A percentile compares a stretch with the other conserved stretches of the same genome.
Evolutionary conservation across 2,329 filamentous ascomycete species (phyloP).

Genomic region (Amauroascus verrucosus): DNA sequence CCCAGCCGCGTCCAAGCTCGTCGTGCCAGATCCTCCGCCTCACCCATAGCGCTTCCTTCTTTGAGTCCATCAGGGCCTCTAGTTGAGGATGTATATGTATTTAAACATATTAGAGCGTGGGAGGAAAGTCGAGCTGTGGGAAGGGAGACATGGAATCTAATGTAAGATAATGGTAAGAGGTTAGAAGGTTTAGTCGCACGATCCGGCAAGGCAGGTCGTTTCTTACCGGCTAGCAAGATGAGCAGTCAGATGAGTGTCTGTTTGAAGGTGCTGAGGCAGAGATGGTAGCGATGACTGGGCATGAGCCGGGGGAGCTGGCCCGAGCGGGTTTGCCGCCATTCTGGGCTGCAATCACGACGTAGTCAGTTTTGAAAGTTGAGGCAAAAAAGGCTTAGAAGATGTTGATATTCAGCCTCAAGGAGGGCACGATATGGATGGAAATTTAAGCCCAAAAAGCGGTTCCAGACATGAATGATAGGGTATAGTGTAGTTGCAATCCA

Average conservation of each 20-base stretch:
- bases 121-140: conserved; percentile 84
- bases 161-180: conserved; percentile 33
- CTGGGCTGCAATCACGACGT: conserved; percentile 10
- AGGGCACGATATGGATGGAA: neutral
- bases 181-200: neutral
- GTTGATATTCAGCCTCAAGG: neutral
- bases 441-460: neutral
- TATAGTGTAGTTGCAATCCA: neutral
- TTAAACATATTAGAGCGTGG: conserved; percentile 81
- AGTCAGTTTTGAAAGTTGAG: neutral
- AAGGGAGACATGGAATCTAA: conserved; percentile 81
- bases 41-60: conserved; percentile 83
- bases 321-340: conserved; percentile 34
- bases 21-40: conserved; percentile 82
- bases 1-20: conserved; percentile 78
- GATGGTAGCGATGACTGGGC: conserved; percentile 74
- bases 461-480: neutral
- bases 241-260: conserved; percentile 43
- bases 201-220: neutral
- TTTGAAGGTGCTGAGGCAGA: conserved; percentile 59
- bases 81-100: conserved; percentile 84
- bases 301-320: conserved; percentile 49
- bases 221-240: conserved; percentile 42
- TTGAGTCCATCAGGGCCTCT: conserved; percentile 84
- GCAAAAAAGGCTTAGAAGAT: neutral